Conservation (phyloP, 441 rosid species). For the Raphanus hybrid region DNA sequence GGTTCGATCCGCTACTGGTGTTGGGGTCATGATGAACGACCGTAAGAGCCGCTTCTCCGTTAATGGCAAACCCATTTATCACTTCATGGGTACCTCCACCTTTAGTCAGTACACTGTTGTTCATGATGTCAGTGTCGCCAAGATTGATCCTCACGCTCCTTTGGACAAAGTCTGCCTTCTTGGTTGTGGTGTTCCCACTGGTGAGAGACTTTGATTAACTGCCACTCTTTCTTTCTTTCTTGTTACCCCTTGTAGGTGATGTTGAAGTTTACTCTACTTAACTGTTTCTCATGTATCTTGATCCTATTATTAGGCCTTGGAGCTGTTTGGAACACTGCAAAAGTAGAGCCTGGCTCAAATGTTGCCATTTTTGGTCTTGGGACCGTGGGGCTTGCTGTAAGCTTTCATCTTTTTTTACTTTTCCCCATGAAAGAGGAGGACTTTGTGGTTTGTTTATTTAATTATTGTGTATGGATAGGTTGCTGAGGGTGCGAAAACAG, state of each 20-base stretch:
- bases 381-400: conserved; percentile 92
- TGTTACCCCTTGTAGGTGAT: background rate
- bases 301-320: conserved; percentile 66
- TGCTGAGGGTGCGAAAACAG: conserved; percentile 95
- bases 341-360: conserved; percentile 88
- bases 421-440: background rate
- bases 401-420: background rate
- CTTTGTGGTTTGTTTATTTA: background rate
- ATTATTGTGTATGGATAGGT: conserved; percentile 54
- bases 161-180: conserved; percentile 97
- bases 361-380: conserved; percentile 98
- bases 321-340: conserved; percentile 99
- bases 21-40: conserved; percentile 93
- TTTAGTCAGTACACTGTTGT: conserved; percentile 60
- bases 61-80: conserved; percentile 85
- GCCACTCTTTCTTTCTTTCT: too few species aligned
- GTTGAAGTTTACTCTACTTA: background rate
- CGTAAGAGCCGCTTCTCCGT: conserved; percentile 79
- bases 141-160: conserved; percentile 89
- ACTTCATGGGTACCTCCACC: conserved; percentile 96
- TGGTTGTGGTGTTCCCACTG: conserved; percentile 89
- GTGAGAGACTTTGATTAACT: too few species aligned
- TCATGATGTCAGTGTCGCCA: conserved; percentile 93
- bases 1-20: conserved; percentile 91
- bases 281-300: conserved; percentile 9